Evolutionary conservation across 2,329 filamentous ascomycete species (phyloP), one percentile per base, ranked within the genome.

Genomic region (Zymoseptoria passerinii): DNA sequence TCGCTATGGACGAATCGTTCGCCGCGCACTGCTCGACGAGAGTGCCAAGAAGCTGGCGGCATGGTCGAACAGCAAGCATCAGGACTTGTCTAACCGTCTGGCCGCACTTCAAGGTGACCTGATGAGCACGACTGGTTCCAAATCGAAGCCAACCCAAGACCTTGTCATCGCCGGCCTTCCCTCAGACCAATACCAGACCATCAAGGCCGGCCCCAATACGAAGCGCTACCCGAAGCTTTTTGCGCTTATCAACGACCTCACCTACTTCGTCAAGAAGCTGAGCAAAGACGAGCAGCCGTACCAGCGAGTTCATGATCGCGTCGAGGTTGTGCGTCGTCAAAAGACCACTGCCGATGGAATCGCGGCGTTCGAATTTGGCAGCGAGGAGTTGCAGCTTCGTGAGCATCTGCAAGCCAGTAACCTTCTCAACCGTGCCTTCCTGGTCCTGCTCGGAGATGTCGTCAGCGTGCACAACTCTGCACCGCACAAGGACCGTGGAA

Each of bases 1-100:
- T 1, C 76, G 85, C 3, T 89, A 89, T 65, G 81, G 83, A 13
- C 78, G 84, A 8, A 79, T 88, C 2, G 77, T 87, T 28, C 78
- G 82, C 40, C 77, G 81, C 3, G 82, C 80, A 0, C 72, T 84
- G 6, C 74, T 89, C 0, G 83, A 88, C 56, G 81, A 87, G 66
- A 76, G 80, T 0, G 83, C 83, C 0, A 86, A 86, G 71, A 85
- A 83, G 61, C 85, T 88, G 66, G 78, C 85, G n/a, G 65, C 78
- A 3, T 82, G 77, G 73, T 76, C 80, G 0, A 79, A 80, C 7
- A 20, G 61, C 6, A 65, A 73, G 8, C 80, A 76, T 58, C 61
- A 75, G 0, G 66, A 73, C 3, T 71, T 84, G 7, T 73, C 73
- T 1, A 60, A 72, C 1, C 29, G 61, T 18, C 60, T 79, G 1